A percentile compares a stretch with the other conserved stretches of the same genome.
Conservation (phyloP, 2,329 filamentous ascomycete species). For the Chrysoporthe puriensis region DNA sequence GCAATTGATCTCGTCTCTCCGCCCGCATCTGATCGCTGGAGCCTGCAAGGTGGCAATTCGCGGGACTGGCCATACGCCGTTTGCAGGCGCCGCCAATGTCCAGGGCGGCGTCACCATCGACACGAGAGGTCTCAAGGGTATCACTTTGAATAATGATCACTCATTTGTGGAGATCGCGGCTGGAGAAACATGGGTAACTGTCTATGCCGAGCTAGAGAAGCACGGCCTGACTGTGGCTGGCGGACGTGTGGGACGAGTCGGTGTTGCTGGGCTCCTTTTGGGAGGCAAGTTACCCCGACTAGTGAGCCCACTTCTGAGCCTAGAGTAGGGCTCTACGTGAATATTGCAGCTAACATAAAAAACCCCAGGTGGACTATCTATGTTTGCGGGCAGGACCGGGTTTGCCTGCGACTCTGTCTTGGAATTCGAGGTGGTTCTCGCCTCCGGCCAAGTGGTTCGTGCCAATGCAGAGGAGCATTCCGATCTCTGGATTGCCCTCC, state of each 20-base stretch:
- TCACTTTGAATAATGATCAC: slow-evolving; percentile 27
- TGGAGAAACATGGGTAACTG: slow-evolving; percentile 29
- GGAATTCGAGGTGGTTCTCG: slow-evolving; percentile 26
- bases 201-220: slow-evolving; percentile 29
- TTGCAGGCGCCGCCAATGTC: slow-evolving; percentile 30
- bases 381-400: slow-evolving; percentile 23
- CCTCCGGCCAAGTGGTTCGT: slow-evolving; percentile 20
- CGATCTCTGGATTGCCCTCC: neutral
- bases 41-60: slow-evolving; percentile 28
- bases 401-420: slow-evolving; percentile 32
- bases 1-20: slow-evolving; percentile 7
- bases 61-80: slow-evolving; percentile 29
- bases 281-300: slow-evolving; percentile 15
- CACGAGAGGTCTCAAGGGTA: slow-evolving; percentile 28
- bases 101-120: slow-evolving; percentile 32
- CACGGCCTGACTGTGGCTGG: slow-evolving; percentile 28
- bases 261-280: slow-evolving; percentile 27
- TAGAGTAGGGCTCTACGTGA: neutral
- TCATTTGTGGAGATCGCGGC: slow-evolving; percentile 26
- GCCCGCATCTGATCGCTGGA: slow-evolving; percentile 27
- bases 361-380: slow-evolving; percentile 3
- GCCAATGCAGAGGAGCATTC: slow-evolving; percentile 23
- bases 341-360: neutral
- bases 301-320: neutral
- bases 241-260: slow-evolving; percentile 27